Evolutionary conservation across 2,329 filamentous ascomycete genomes (phyloP).

Genomic region (Penicillium sp.): DNA sequence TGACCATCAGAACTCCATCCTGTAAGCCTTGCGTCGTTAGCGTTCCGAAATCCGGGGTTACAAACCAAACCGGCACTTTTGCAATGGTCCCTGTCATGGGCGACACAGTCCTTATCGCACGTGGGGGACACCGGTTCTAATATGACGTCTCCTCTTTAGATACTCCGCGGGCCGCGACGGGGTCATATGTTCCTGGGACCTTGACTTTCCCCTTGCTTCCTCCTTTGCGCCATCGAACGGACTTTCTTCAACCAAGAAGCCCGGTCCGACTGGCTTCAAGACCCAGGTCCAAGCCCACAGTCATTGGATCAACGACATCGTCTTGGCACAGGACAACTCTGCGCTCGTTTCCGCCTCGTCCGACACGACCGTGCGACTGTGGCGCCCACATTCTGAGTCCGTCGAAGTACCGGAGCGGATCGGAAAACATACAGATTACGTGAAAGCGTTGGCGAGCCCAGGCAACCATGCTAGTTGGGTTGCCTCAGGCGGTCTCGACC

Average conservation of each 20-base stretch:
- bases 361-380: constrained; percentile 90
- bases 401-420: constrained; percentile 73
- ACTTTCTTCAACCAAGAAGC: constrained; percentile 23
- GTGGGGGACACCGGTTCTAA: constrained; percentile 23
- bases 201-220: constrained; percentile 48
- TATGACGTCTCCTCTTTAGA: constrained; percentile 49
- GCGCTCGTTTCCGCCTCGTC: constrained; percentile 87
- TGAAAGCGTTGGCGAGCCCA: constrained; percentile 87
- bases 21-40: constrained; percentile 60
- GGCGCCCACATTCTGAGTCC: constrained; percentile 72
- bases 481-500: constrained; percentile 88
- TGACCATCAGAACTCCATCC: constrained; percentile 76
- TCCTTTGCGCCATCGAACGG: constrained; percentile 26
- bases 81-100: neutral
- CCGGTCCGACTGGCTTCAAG: constrained; percentile 54
- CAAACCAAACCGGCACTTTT: neutral
- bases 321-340: constrained; percentile 73
- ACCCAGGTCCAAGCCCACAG: constrained; percentile 79
- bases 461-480: constrained; percentile 75
- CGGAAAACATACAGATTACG: constrained; percentile 92
- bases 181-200: constrained; percentile 92
- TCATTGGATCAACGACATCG: constrained; percentile 94
- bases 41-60: neutral
- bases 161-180: constrained; percentile 97
- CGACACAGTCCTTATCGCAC: neutral